These are phyloP conservation scores for Wickerhamiella australiensis DNA, from an alignment of 805 yeast species.

Conservation along the genomic window DNA sequence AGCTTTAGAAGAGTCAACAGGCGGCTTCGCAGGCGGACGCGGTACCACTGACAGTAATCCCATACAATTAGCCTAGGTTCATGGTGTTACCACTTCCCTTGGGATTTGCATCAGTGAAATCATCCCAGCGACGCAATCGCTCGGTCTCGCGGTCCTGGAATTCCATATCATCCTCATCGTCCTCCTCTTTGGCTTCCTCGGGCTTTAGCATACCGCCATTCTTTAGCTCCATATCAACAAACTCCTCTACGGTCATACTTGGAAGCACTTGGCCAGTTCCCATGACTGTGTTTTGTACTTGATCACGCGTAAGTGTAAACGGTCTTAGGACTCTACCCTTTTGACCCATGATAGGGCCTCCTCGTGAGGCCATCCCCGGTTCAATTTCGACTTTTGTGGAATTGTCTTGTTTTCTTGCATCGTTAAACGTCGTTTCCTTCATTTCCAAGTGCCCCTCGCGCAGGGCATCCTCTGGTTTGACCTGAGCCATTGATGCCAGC, in stretches of 20 bases:
- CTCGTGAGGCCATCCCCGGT: neutral
- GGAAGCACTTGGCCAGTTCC: slow-evolving; percentile 92
- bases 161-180: slow-evolving; percentile 49
- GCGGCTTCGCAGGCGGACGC: no score
- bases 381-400: neutral
- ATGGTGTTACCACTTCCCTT: slow-evolving; percentile 85
- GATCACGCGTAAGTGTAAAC: slow-evolving; percentile 49
- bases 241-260: slow-evolving; percentile 88
- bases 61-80: slow-evolving; percentile 48
- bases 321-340: slow-evolving; percentile 76
- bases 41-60: no score
- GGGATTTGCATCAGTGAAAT: slow-evolving; percentile 73
- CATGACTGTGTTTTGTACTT: slow-evolving; percentile 51
- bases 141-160: slow-evolving; percentile 54
- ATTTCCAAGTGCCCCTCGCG: neutral
- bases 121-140: slow-evolving; percentile 83
- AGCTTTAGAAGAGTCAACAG: no score
- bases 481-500: slow-evolving; percentile 3
- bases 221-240: slow-evolving; percentile 69
- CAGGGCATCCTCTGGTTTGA: neutral
- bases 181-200: slow-evolving; percentile 30
- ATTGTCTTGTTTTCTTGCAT: neutral
- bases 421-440: neutral
- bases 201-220: slow-evolving; percentile 60
- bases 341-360: slow-evolving; percentile 21